Conservation (phyloP, 106 monocot genomes). For the Dendrobium nobile region DNA sequence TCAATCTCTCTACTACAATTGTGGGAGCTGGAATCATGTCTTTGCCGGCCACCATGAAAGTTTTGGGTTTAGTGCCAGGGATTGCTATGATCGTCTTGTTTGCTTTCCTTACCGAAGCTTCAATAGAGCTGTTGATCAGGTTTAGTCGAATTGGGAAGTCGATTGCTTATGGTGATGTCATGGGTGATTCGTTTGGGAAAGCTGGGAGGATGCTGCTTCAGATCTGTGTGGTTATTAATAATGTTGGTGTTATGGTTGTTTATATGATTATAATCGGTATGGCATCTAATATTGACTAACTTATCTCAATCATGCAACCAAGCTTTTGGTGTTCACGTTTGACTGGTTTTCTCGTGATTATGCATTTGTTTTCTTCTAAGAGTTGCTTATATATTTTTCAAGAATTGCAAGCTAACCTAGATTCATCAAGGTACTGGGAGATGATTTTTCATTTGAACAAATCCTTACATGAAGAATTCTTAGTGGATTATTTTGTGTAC, state of each 20-base stretch:
- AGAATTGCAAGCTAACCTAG: neutral
- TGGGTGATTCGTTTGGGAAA: conserved; percentile 51
- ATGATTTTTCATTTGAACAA: neutral
- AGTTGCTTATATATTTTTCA: neutral
- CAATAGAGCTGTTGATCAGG: conserved; percentile 46
- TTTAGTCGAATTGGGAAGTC: conserved; percentile 46
- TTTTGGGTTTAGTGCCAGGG: conserved; percentile 50
- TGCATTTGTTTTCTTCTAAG: neutral
- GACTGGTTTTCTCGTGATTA: neutral
- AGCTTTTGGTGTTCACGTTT: neutral
- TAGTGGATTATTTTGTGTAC: neutral
- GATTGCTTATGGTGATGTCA: conserved; percentile 41
- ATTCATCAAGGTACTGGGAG: neutral
- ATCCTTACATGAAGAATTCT: neutral
- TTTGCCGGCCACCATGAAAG: conserved; percentile 60
- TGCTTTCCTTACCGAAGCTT: conserved; percentile 53
- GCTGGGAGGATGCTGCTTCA: conserved; percentile 40
- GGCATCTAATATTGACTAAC: neutral
- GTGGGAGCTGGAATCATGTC: conserved; percentile 76
- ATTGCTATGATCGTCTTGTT: conserved; percentile 42
- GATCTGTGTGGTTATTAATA: conserved; percentile 53
- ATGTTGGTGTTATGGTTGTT: conserved; percentile 46
- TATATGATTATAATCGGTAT: conserved; percentile 80
- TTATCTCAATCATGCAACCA: neutral
- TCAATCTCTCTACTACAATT: conserved; percentile 65